A percentile compares a stretch with the other conserved stretches of the same genome.
Conservation (phyloP, 2,329 filamentous ascomycete genomes). For the Diaporthe ampelina region DNA sequence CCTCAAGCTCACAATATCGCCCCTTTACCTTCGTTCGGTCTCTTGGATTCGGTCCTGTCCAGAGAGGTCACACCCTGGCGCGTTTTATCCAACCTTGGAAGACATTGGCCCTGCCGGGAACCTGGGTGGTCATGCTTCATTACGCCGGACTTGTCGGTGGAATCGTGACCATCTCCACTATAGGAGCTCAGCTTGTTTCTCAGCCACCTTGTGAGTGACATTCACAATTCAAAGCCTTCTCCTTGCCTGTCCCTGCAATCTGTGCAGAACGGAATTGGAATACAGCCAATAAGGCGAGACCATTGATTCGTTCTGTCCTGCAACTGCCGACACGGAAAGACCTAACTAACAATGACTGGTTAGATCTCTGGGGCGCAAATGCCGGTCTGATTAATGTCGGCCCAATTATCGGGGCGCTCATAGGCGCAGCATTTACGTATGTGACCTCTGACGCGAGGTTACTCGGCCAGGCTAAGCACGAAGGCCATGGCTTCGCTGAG, state of each 20-base stretch:
- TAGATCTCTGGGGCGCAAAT: constrained; percentile 51
- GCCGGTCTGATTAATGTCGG: constrained; percentile 54
- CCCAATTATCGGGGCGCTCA: constrained; percentile 49
- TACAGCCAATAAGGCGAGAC: neutral
- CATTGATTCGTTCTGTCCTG: too few relatives aligned
- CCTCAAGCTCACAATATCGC: neutral
- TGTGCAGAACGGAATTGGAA: neutral
- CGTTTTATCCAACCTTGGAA: constrained; percentile 49
- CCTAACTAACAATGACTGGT: neutral
- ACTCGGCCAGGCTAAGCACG: constrained; percentile 42
- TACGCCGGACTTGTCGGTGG: constrained; percentile 55
- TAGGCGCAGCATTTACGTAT: constrained; percentile 48
- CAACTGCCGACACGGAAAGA: too few relatives aligned
- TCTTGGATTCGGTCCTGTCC: neutral
- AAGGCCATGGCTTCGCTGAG: constrained; percentile 50
- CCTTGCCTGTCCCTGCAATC: neutral
- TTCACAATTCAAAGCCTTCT: too few relatives aligned
- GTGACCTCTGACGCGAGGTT: constrained; percentile 45
- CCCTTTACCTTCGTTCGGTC: constrained; percentile 6
- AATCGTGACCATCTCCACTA: constrained; percentile 52
- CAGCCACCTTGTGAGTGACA: constrained; percentile 46
- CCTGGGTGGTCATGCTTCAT: constrained; percentile 55
- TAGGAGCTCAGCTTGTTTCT: constrained; percentile 50
- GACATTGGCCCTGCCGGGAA: constrained; percentile 50
- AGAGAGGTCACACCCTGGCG: constrained; percentile 39